Evolutionary conservation across 352 stramenopile species (phyloP), one percentile per base, ranked within the genome.

Genomic region (Globisporangium polare): DNA sequence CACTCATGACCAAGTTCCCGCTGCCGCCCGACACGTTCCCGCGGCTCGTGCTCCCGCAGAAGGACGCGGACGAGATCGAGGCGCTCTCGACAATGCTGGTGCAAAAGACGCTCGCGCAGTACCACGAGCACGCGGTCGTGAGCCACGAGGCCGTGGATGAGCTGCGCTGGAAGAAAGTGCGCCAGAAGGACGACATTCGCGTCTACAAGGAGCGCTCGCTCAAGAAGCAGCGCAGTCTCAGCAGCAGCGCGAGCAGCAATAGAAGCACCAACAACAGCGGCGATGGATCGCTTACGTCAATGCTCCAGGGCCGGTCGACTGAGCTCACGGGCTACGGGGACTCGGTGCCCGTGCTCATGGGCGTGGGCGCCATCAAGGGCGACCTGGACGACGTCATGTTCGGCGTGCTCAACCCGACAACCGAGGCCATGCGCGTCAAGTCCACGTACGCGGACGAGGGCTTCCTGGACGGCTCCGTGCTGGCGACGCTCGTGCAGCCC

Each of bases 331-430:
- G n/a, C 18, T 22, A 42, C 33, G 29, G 22, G 1, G n/a, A n/a
- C n/a, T 24, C 12, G 18, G 31, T 45, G 31, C 51, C 33, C 9
- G 20, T 57, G 51, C 51, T 43, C 51, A 54, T 54, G 47, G 27
- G 27, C 5, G 47, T 54, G 24, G 31, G 51, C 29, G 31, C 31
- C 7, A 37, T 56, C 29, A 3, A n/a, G 7, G 51, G 51, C 10
- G 37, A 27, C 51, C 65, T 56, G 5, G 51, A 56, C 31, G 51
- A 56, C n/a, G 51, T 56, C 51, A 56, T 56, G 51, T 56, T 43
- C n/a, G 51, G 29, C 31, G 51, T 56, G 51, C 27, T 42, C 29
- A 56, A 56, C 29, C 51, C 51, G 51, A 56, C 51, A 31, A 56
- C 29, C 31, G 51, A 56, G 51, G 37, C 51, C 27, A 56, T 56